Evolutionary conservation across 805 yeast genomes (phyloP), one percentile per base, ranked within the genome.

Genomic region (Grigorovia yakushimaensis): DNA sequence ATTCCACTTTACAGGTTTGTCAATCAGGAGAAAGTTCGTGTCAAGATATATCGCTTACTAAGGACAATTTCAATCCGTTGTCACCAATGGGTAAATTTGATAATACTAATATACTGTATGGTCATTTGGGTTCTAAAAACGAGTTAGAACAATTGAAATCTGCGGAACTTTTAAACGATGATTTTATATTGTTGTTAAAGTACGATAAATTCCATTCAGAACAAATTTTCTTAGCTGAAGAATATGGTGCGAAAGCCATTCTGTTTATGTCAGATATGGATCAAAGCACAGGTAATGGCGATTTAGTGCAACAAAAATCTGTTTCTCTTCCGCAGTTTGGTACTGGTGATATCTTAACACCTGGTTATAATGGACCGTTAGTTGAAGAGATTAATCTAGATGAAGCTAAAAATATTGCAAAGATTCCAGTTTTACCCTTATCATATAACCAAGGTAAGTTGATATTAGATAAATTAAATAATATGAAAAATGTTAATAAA

Each of bases 281-380:
- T 7, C 8, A 13, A n/a, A 33, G 7, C 6, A 33, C 11, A 13
- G 76, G 72, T 38, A 72, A 74, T 2, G 54, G 50, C 4, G 58
- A 63, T 24, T 52, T 62, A 1, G 57, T 60, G 5, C 71, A 70
- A 51, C 58, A 59, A 46, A 58, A 59, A 41, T 72, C 82, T 40
- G 84, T 81, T 5, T 84, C 80, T 0, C 63, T 77, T 35, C 73
- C 82, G 0, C 78, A 81, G 47, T 66, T 65, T 46, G 75, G 78
- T 48, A 77, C 91, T 1, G 97, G 97, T 8, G 93, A 88, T 61
- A 76, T 88, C 3, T 60, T 85, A 35, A 74, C 84, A 2, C 95
- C 95, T 0, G 96, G 94, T 1, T 79, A 83, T 81, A 44, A 49
- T 21, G 61, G 61, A 4, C 71, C 82, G 0, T 67, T 76, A 20